A percentile compares a stretch with the other conserved stretches of the same genome.
phyloP scores from a whole-genome alignment of 2,329 filamentous ascomycete genomes.

The Colletotrichum graminicola region DNA sequence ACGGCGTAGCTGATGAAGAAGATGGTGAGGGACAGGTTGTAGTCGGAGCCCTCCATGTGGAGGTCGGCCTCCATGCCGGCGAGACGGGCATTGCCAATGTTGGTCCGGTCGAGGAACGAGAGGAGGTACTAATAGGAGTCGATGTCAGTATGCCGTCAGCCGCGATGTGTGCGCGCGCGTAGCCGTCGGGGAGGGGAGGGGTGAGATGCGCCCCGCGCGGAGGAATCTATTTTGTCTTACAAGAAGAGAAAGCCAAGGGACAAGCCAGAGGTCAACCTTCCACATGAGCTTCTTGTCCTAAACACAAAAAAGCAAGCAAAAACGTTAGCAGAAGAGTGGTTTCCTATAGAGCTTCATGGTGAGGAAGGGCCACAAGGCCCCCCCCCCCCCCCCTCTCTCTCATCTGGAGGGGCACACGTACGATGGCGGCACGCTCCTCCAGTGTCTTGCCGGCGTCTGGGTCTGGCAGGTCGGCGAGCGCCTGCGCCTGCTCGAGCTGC shows the following conservation, averaged over 20 bases:
- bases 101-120: slow-evolving; percentile 48
- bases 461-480: slow-evolving; percentile 50
- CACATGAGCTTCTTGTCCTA: slow-evolving; percentile 73
- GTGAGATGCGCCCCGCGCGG: no score
- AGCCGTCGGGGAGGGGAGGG: not conserved
- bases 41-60: slow-evolving; percentile 57
- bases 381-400: not conserved
- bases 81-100: slow-evolving; percentile 47
- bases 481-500: slow-evolving; percentile 47
- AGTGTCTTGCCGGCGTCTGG: slow-evolving; percentile 73
- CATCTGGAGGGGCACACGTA: slow-evolving; percentile 55
- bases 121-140: slow-evolving; percentile 45
- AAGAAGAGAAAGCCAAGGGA: slow-evolving; percentile 65
- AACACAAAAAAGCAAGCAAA: not conserved
- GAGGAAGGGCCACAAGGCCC: not conserved
- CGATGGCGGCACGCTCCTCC: slow-evolving; percentile 71
- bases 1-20: slow-evolving; percentile 79
- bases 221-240: slow-evolving; percentile 12
- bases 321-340: slow-evolving; percentile 14
- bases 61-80: slow-evolving; percentile 47
- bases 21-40: slow-evolving; percentile 70
- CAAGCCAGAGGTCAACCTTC: slow-evolving; percentile 71
- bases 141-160: slow-evolving; percentile 1
- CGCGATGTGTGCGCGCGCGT: not conserved
- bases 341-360: not conserved